Base-by-base conservation (phyloP, 371 early-diverging fungal species). In the Mortierella sp. region DNA sequence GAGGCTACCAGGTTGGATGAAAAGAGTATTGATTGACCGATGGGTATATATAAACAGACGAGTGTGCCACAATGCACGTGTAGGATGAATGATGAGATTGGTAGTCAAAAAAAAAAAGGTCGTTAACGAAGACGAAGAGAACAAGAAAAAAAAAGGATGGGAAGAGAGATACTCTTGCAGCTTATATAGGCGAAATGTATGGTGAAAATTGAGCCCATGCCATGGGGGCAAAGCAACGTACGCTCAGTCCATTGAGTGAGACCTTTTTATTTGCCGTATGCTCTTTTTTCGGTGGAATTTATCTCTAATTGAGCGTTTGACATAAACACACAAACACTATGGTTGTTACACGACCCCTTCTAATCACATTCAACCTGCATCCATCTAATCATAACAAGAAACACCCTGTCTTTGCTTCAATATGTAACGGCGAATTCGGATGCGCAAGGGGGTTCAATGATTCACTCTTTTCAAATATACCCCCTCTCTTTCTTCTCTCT, bases 91-190 rank as follows among this genome's bases (percentile, higher is more conserved):
- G 52, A 11, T 45, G 62, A 24, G 48, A 21, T 24, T 33, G 47
- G 33, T 19, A 41, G 52, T 21, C 43, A n/a, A 24, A 41, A 53
- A 41, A 41, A 28, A 28, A 28, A 28, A 28, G 45, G 11, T 22
- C 58, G 55, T 38, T 59, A 45, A 52, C 24, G 60, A 36, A n/a
- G 59, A 52, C 28, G 53, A 63, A 53, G 63, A 41, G 15, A 21
- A 59, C 6, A 8, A 60, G 58, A 70, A 58, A 58, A 52, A 16
- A 60, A 63, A 21, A 22, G 53, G 41, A 19, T 0, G 13, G 4
- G 55, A 24, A 7, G 55, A 24, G 28, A 24, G 7, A 55, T 28
- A 55, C 2, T 55, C 55, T 55, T 10, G 21, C 0, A 7, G 28
- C 13, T 55, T 55, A 55, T 24, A 55, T 55, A 55, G 43, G 9